Conservation (phyloP, 2,329 filamentous ascomycete genomes). For the Xylariomycetidae sp. region DNA sequence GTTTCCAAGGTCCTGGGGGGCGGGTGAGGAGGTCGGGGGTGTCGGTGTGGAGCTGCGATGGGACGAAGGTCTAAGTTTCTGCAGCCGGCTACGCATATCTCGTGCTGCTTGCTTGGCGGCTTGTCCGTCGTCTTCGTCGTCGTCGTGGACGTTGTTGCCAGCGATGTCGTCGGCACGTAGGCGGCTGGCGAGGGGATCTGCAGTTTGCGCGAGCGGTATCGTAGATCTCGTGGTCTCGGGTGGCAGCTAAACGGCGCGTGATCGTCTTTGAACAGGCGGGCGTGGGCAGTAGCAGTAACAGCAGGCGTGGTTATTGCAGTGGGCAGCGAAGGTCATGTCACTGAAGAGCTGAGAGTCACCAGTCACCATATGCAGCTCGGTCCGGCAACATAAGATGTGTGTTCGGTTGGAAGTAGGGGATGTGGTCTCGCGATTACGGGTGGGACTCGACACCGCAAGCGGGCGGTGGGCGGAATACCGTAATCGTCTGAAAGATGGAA, state of each 20-base stretch:
- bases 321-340: too few relatives aligned
- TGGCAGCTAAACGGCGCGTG: neutral
- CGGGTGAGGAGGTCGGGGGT: slow-evolving; percentile 1
- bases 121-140: slow-evolving; percentile 1
- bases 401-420: too few relatives aligned
- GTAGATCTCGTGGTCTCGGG: neutral
- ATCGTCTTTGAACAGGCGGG: neutral
- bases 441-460: too few relatives aligned
- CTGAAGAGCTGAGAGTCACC: too few relatives aligned
- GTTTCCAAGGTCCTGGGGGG: slow-evolving; percentile 15
- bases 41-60: slow-evolving; percentile 8
- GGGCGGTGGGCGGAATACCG: too few relatives aligned
- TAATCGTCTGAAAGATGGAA: too few relatives aligned
- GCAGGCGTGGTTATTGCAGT: too few relatives aligned
- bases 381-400: too few relatives aligned
- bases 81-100: slow-evolving; percentile 28
- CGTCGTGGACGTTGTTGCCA: neutral
- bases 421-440: too few relatives aligned
- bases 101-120: slow-evolving; percentile 5
- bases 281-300: too few relatives aligned
- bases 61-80: slow-evolving; percentile 18
- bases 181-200: too few relatives aligned
- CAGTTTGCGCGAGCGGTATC: neutral
- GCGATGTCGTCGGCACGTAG: neutral
- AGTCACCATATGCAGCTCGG: too few relatives aligned